These are phyloP conservation scores for Aspergillus coremiiformis DNA, from an alignment of 495 filamentous ascomycete genomes.

Conservation along the genomic window DNA sequence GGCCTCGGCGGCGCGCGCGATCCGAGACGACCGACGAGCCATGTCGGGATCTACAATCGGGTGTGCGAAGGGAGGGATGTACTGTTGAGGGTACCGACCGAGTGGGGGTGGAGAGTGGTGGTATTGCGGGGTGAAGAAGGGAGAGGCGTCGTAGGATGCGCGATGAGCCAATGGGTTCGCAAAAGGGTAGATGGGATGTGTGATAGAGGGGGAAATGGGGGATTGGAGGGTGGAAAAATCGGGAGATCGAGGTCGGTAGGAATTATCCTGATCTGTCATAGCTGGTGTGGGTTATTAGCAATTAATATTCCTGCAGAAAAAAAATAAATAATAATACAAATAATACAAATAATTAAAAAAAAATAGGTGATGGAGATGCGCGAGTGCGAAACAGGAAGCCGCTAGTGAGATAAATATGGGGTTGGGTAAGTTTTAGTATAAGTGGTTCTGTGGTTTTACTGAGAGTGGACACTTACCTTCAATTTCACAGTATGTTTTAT, in stretches of 20 bases:
- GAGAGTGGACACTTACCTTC: background rate
- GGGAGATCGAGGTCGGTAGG: constrained; percentile 39
- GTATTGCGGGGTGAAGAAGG: constrained; percentile 32
- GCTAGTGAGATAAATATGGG: constrained; percentile 4
- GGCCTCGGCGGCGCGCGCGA: constrained; percentile 29
- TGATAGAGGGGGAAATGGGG: constrained; percentile 26
- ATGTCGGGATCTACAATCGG: constrained; percentile 30
- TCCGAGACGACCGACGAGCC: constrained; percentile 40
- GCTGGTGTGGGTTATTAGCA: constrained; percentile 17
- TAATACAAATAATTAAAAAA: background rate
- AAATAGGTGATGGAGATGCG: background rate
- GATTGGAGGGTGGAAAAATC: constrained; percentile 42
- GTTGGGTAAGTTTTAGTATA: background rate
- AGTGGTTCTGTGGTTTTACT: background rate
- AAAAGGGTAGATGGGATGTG: constrained; percentile 29
- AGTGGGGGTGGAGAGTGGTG: constrained; percentile 19
- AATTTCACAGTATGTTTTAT: background rate
- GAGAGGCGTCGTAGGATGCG: constrained; percentile 38
- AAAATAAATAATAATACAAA: background rate
- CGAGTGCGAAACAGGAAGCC: background rate
- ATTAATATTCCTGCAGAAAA: background rate
- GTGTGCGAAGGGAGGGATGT: constrained; percentile 28
- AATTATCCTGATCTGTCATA: constrained; percentile 39
- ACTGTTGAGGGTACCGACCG: constrained; percentile 24
- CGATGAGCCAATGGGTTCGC: constrained; percentile 30